These are phyloP conservation scores for Cornus kousa DNA, from an alignment of 148 eudicot genomes.

Conservation along the genomic window DNA sequence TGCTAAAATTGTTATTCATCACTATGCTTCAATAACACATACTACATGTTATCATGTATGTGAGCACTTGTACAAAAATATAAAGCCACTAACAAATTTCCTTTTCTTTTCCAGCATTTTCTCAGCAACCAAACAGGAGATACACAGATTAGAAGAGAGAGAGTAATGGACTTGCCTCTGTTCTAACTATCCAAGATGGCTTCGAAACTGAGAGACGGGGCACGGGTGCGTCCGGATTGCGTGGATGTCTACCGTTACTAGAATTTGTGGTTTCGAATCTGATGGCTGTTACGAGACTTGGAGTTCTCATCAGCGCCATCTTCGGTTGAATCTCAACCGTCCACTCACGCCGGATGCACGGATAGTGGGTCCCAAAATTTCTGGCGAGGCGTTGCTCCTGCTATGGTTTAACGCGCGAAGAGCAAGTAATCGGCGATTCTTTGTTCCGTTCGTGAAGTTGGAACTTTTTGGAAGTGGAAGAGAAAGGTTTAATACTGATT, in stretches of 20 bases:
- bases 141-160: neutral
- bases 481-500: too few species aligned
- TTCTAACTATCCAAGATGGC: conserved; percentile 60
- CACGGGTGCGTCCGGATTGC: conserved; percentile 15
- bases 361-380: too few species aligned
- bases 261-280: conserved; percentile 19
- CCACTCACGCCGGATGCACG: neutral
- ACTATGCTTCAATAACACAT: neutral
- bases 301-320: conserved; percentile 10
- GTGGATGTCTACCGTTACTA: conserved; percentile 25
- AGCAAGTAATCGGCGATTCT: too few species aligned
- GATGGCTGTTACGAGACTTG: conserved; percentile 7
- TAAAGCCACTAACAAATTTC: neutral
- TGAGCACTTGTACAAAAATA: neutral
- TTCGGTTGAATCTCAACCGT: conserved; percentile 4
- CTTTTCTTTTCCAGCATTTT: neutral
- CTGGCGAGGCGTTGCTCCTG: neutral
- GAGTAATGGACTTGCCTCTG: conserved; percentile 43
- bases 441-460: too few species aligned
- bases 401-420: too few species aligned
- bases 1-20: too few species aligned
- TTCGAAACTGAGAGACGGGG: conserved; percentile 45
- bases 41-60: neutral
- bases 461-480: too few species aligned
- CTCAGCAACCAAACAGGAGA: neutral